phyloP scores from a whole-genome alignment of 2,329 filamentous ascomycete species.

The Diaporthe sp. region DNA sequence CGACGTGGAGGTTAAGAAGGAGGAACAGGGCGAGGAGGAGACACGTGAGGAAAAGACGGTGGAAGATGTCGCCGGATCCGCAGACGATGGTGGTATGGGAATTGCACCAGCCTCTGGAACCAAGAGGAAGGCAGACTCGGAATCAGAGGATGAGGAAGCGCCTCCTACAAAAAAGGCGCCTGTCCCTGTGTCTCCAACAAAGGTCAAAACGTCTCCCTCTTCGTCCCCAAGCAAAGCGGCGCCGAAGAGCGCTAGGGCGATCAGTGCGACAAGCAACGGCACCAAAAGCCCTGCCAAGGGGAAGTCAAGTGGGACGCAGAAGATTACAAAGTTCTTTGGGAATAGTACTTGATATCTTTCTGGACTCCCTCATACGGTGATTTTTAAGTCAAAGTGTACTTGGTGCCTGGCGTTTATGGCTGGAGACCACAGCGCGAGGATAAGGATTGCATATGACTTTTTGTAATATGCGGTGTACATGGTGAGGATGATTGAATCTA shows the following conservation, averaged over 20 bases:
- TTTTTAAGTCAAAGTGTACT: not conserved
- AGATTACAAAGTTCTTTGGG: conserved; percentile 63
- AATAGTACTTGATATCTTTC: conserved; percentile 54
- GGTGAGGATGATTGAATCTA: not conserved
- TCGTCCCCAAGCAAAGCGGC: conserved; percentile 43
- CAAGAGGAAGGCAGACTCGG: conserved; percentile 43
- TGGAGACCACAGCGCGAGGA: not conserved
- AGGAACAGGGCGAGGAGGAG: conserved; percentile 48
- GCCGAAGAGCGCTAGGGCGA: conserved; percentile 47
- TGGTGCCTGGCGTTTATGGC: not conserved
- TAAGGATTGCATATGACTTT: no score
- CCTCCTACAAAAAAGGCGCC: conserved; percentile 47
- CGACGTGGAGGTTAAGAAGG: conserved; percentile 52
- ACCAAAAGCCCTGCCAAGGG: conserved; percentile 51
- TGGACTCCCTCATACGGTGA: conserved; percentile 29
- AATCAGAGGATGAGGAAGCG: conserved; percentile 41
- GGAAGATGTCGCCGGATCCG: conserved; percentile 38
- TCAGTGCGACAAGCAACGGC: conserved; percentile 59
- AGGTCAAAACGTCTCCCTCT: conserved; percentile 42
- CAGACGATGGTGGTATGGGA: conserved; percentile 47
- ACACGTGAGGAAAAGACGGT: conserved; percentile 14
- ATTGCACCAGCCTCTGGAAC: conserved; percentile 33
- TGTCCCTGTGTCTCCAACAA: conserved; percentile 40
- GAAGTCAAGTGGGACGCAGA: conserved; percentile 54
- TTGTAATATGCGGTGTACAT: not conserved